Base-by-base conservation (phyloP, 768 basidiomycete species). In the Auriscalpium orientale region DNA sequence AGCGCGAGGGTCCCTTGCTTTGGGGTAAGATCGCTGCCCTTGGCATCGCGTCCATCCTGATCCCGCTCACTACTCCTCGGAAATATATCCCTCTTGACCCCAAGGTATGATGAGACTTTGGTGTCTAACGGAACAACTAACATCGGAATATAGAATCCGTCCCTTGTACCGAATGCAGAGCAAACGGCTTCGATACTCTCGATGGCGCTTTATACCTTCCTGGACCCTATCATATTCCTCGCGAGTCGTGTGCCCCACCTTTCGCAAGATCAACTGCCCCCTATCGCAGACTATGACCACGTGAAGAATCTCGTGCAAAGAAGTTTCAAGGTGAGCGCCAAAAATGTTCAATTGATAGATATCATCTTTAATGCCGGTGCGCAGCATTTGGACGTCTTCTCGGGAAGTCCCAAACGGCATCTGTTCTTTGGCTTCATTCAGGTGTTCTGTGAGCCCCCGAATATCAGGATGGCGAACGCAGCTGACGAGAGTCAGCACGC, bases 251-350 rank as follows among this genome's bases (percentile, higher is more conserved):
- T 74, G n/a, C 57, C 72, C 4, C 79, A 79, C 62, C 62, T 83
- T 1, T 63, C 76, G 0, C 68, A 69, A 43, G 73, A 76, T 1
- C 61, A 71, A 51, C 61, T 79, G 0, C 81, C 80, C 10, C 72
- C 74, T 2, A 62, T 83, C 20, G 75, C 80, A 1, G 83, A 84
- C 58, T 74, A 75, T 51, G 73, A 76, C 54, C 62, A 60, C 33
- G 67, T 71, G 7, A 67, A 66, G 49, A 64, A 73, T 53, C 63
- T 76, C 18, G 68, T 51, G n/a, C 18, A 37, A 21, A 21, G 49
- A 34, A 51, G 49, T 18, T 51, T 51, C 49, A 67, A 12, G 59
- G 66, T 60, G n/a, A 62, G 64, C 50, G 69, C 66, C 45, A 71
- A 71, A 53, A 65, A 15, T 75, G 64, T 47, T 58, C 64, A 70